Evolutionary conservation across 176 grass and related monocot genomes (phyloP).

Genomic region (Oryza coarctata): DNA sequence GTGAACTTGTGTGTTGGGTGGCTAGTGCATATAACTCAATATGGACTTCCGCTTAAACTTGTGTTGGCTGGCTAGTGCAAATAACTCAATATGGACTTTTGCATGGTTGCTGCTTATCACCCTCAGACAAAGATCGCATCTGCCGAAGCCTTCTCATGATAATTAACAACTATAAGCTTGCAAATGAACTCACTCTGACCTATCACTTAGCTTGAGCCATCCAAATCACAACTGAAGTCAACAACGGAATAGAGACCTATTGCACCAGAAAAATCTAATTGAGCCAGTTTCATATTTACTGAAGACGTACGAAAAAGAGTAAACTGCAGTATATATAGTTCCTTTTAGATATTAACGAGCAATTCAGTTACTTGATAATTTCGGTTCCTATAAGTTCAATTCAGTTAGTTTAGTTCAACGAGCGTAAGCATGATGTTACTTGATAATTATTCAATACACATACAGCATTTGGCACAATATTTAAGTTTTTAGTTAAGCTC

Average conservation of each 20-base stretch:
- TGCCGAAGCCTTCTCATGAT: conserved; percentile 4
- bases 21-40: too few relatives aligned
- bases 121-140: background rate
- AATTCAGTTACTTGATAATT: too few relatives aligned
- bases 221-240: conserved; percentile 14
- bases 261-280: background rate
- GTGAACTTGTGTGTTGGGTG: too few relatives aligned
- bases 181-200: background rate
- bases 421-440: background rate
- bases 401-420: background rate
- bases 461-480: background rate
- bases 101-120: background rate
- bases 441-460: background rate
- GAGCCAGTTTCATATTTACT: background rate
- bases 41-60: too few relatives aligned
- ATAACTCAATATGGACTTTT: background rate
- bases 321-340: background rate
- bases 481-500: background rate
- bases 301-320: background rate
- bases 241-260: background rate
- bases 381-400: background rate
- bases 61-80: too few relatives aligned
- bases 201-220: background rate
- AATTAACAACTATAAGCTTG: background rate
- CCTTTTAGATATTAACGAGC: too few relatives aligned